These are phyloP conservation scores for Boletus smithii DNA, from an alignment of 1,284 basidiomycete genomes.

Conservation along the genomic window DNA sequence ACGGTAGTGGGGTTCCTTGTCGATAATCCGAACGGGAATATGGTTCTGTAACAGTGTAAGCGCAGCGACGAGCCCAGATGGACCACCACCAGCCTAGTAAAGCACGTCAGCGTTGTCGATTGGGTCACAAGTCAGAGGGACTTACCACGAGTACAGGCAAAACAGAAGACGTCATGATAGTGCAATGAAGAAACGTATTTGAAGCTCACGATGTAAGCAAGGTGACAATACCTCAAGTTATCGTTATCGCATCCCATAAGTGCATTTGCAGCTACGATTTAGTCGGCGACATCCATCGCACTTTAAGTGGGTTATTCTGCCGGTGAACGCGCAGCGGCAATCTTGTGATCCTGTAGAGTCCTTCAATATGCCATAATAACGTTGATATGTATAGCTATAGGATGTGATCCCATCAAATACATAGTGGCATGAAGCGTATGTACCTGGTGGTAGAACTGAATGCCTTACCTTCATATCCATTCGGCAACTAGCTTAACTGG, in stretches of 20 bases:
- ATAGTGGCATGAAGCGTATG: no score
- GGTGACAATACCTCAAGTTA: neutral
- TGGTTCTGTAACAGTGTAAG: constrained; percentile 42
- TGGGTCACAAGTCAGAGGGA: neutral
- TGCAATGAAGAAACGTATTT: neutral
- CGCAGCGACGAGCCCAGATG: constrained; percentile 48
- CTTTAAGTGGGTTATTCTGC: no score
- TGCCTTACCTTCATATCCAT: no score
- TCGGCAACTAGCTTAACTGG: no score
- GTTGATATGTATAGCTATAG: no score
- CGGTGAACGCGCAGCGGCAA: neutral
- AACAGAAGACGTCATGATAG: constrained; percentile 12
- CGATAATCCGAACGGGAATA: constrained; percentile 39
- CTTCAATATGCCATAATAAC: no score
- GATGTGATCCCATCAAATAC: no score
- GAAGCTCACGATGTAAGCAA: neutral
- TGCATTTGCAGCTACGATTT: neutral
- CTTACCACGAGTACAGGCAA: constrained; percentile 25
- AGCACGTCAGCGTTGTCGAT: neutral
- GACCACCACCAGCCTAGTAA: constrained; percentile 46
- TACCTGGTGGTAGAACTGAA: no score
- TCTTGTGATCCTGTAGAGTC: neutral
- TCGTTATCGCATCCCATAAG: neutral
- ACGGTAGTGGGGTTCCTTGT: constrained; percentile 27
- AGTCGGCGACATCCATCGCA: neutral